Evolutionary conservation across 75 land plant species (phyloP).

Genomic region (Isoetes taiwanensis): DNA sequence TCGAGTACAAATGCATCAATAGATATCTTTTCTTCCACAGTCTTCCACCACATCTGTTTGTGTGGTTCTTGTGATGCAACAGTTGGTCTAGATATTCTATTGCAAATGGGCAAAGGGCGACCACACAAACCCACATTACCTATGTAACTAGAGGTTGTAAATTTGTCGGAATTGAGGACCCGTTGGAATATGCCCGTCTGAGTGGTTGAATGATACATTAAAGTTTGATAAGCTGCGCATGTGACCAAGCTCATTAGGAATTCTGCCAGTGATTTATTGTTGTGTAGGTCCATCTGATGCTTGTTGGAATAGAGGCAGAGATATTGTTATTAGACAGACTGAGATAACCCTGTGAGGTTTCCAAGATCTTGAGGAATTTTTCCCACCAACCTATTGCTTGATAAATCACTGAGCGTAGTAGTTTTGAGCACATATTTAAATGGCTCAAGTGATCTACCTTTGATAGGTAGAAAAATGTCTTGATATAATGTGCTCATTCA

Average conservation of each 20-base stretch:
- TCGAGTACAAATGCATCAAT: too few species aligned
- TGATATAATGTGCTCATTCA: too few species aligned
- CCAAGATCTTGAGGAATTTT: slow-evolving; percentile 28
- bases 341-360: slow-evolving; percentile 25
- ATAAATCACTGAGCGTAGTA: not conserved
- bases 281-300: slow-evolving; percentile 37
- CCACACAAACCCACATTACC: slow-evolving; percentile 22
- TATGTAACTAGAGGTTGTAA: slow-evolving; percentile 8
- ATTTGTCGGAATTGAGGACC: slow-evolving; percentile 15
- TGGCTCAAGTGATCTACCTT: too few species aligned
- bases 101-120: too few species aligned
- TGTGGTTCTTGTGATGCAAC: too few species aligned
- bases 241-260: slow-evolving; percentile 34
- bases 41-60: too few species aligned
- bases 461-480: too few species aligned
- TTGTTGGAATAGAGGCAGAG: slow-evolving; percentile 39
- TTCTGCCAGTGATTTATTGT: slow-evolving; percentile 37
- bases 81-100: too few species aligned
- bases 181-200: slow-evolving; percentile 15
- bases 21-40: too few species aligned
- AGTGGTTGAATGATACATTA: slow-evolving; percentile 18
- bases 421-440: too few species aligned
- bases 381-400: not conserved
- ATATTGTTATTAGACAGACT: slow-evolving; percentile 42
- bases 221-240: slow-evolving; percentile 26